Evolutionary conservation across 768 basidiomycete genomes (phyloP), one percentile per base, ranked within the genome.

Genomic region (Naganishia onofrii): DNA sequence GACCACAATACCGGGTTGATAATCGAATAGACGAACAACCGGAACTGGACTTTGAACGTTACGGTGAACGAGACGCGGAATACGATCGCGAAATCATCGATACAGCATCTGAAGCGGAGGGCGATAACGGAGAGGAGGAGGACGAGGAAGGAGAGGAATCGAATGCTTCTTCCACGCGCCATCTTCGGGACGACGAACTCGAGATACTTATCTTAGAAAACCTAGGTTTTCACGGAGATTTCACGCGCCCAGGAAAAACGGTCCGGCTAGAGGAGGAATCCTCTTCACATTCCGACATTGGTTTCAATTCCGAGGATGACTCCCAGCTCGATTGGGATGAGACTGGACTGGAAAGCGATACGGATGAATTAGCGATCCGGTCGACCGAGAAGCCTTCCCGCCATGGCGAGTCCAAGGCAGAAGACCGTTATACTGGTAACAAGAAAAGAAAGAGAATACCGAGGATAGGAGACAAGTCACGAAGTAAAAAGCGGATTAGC

Each of bases 211-310:
- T 63, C 26, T 21, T 63, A 23, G 23, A 63, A 15, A 63, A 63
- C 19, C 42, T 63, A 15, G 60, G 60, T 29, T 63, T 63, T 19
- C 60, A 63, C 60, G 60, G 60, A 44, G 23, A 63, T 29, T 17
- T 63, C 23, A 26, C 21, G 3, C 36, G 36, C 6, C 60, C 60
- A 28, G 60, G 60, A 2, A 46, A 44, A n/a, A 44, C 28, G 6
- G 28, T 63, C 3, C 38, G 4, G 31, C n/a, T 28, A 26, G 38
- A 44, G 23, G 38, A 29, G 23, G 26, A 46, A 15, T 44, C n/a
- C n/a, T n/a, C 34, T 38, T 23, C 19, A 7, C 12, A 51, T 26
- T 51, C 48, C 21, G 48, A 26, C 7, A 23, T 26, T 51, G 48
- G 15, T n/a, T 7, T 26, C 34, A 19, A 29, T 12, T 63, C 60